Conservation (phyloP, 148 eudicot genomes). For the Chenopodium berlandieri region DNA sequence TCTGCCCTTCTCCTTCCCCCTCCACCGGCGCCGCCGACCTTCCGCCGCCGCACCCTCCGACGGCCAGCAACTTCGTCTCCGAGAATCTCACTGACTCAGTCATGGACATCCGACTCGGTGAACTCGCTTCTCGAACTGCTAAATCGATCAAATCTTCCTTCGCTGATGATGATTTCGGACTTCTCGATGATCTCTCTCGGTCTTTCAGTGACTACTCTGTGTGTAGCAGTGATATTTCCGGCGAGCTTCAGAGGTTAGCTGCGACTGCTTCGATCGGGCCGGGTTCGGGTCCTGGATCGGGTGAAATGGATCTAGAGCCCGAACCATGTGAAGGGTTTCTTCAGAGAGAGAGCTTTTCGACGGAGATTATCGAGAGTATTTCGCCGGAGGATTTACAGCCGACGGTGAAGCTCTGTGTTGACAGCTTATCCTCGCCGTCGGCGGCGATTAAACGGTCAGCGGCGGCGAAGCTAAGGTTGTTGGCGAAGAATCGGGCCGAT, state of each 20-base stretch:
- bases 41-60: constrained; percentile 8
- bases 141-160: constrained; percentile 33
- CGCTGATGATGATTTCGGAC: constrained; percentile 32
- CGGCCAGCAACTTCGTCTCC: constrained; percentile 18
- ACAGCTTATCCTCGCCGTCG: constrained; percentile 56
- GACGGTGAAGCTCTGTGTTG: constrained; percentile 73
- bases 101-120: constrained; percentile 59
- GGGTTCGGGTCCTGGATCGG: constrained; percentile 12
- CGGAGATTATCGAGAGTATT: constrained; percentile 82
- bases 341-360: constrained; percentile 63
- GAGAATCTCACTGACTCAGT: constrained; percentile 70
- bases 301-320: constrained; percentile 17
- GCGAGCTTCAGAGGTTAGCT: constrained; percentile 78
- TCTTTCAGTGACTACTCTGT: constrained; percentile 67
- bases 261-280: background rate
- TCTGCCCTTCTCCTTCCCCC: constrained; percentile 41
- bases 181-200: constrained; percentile 44
- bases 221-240: constrained; percentile 82
- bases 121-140: constrained; percentile 44
- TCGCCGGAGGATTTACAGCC: constrained; percentile 87
- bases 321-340: constrained; percentile 70
- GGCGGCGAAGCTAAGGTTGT: constrained; percentile 64
- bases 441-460: constrained; percentile 63
- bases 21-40: background rate
- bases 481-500: constrained; percentile 83